Percentiles rank a stretch among this genome's conserved stretches.
Conservation (phyloP, 2,329 filamentous ascomycete species). For the Venturia oleaginea region DNA sequence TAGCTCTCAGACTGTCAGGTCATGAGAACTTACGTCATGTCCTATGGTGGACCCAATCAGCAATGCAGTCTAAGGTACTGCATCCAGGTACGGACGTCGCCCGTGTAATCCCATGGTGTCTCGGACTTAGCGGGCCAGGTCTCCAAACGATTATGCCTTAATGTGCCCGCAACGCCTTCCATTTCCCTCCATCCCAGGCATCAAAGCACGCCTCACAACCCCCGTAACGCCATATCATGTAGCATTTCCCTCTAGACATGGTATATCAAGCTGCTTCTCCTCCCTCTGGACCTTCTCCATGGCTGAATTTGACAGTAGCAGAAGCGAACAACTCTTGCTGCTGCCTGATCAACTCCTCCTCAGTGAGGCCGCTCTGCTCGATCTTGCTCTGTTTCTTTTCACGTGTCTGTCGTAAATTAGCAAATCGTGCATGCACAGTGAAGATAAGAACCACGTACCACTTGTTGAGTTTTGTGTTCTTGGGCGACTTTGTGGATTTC, state of each 20-base stretch:
- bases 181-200: background rate
- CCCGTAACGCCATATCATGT: conserved; percentile 6
- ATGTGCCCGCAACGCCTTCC: conserved; percentile 4
- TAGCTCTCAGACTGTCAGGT: background rate
- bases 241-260: background rate
- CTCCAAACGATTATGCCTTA: background rate
- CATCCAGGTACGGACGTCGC: background rate
- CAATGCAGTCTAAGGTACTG: background rate
- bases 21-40: background rate
- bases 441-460: conserved; percentile 47
- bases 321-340: conserved; percentile 88
- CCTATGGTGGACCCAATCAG: background rate
- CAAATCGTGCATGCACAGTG: background rate
- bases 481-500: conserved; percentile 79
- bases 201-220: background rate
- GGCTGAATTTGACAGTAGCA: conserved; percentile 64
- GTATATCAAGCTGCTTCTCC: conserved; percentile 3
- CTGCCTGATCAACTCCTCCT: conserved; percentile 79
- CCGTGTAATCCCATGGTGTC: background rate
- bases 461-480: conserved; percentile 87
- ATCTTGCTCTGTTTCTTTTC: conserved; percentile 98
- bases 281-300: conserved; percentile 26
- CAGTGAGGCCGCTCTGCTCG: conserved; percentile 82
- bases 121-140: background rate
- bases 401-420: conserved; percentile 52